A percentile compares a stretch with the other conserved stretches of the same genome.
These are phyloP conservation scores for Chlorella sp. DNA, from an alignment of 139 green algal species.

Conservation along the genomic window DNA sequence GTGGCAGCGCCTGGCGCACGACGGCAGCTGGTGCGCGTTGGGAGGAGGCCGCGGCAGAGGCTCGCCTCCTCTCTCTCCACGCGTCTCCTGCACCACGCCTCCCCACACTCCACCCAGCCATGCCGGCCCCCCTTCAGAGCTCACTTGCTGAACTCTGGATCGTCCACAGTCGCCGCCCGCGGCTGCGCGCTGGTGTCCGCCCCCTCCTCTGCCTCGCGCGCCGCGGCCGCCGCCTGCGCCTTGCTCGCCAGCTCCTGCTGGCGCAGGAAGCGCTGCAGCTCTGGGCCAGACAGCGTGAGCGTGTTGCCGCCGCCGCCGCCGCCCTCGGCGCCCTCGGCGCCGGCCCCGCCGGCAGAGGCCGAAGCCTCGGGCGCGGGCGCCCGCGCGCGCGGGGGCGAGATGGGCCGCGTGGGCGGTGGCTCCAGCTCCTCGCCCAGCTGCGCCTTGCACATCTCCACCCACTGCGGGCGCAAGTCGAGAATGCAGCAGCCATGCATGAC, in stretches of 20 bases:
- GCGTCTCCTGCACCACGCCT: neutral
- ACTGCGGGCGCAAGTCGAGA: slow-evolving; percentile 64
- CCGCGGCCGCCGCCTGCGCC: neutral
- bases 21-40: no score
- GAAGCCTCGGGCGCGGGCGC: neutral
- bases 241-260: neutral
- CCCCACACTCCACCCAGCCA: no score
- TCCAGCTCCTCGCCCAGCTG: slow-evolving; percentile 23
- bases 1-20: neutral
- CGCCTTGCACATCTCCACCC: slow-evolving; percentile 33
- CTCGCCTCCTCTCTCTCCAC: no score
- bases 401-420: neutral
- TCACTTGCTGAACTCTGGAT: slow-evolving; percentile 40
- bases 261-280: slow-evolving; percentile 10
- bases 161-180: slow-evolving; percentile 9
- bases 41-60: no score
- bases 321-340: slow-evolving; percentile 3
- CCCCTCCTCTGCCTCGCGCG: slow-evolving; percentile 4
- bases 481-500: neutral
- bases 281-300: slow-evolving; percentile 3
- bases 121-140: no score
- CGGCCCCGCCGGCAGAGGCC: neutral
- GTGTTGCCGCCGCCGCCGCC: slow-evolving; percentile 9
- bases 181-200: slow-evolving; percentile 4
- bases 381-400: neutral